Percentiles rank a stretch among this genome's conserved stretches.
Evolutionary conservation across 129 eudicot genomes (phyloP).

Genomic region (Sambucus nigra): DNA sequence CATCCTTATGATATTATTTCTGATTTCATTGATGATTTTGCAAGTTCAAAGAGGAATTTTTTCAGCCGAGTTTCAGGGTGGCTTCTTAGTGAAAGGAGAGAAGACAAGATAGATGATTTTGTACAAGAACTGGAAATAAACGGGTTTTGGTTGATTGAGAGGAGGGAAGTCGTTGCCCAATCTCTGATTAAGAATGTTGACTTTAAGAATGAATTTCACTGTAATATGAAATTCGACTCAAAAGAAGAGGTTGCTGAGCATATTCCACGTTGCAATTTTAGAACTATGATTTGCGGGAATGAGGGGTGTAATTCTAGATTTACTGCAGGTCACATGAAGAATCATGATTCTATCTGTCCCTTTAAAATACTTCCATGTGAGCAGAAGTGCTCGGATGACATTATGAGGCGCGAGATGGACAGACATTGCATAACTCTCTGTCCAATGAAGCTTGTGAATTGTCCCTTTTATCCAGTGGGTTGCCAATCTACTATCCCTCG

Average conservation of each 20-base stretch:
- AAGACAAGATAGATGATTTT: conserved; percentile 77
- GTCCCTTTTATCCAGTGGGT: conserved; percentile 70
- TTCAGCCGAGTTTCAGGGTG: conserved; percentile 71
- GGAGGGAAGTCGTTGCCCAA: conserved; percentile 59
- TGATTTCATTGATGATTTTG: conserved; percentile 59
- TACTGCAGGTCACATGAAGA: conserved; percentile 58
- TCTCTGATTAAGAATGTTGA: conserved; percentile 65
- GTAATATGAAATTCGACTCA: conserved; percentile 44
- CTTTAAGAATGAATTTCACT: conserved; percentile 59
- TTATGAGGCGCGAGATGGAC: conserved; percentile 96
- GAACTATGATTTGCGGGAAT: conserved; percentile 44
- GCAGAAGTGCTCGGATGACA: conserved; percentile 59
- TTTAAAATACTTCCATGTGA: conserved; percentile 84
- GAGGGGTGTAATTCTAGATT: conserved; percentile 72
- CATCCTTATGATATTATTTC: conserved; percentile 74
- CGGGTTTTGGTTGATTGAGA: conserved; percentile 73
- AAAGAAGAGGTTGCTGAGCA: conserved; percentile 53
- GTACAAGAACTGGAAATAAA: conserved; percentile 82
- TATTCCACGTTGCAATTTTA: conserved; percentile 44
- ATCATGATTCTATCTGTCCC: conserved; percentile 76
- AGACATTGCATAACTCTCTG: conserved; percentile 85
- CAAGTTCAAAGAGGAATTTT: conserved; percentile 48
- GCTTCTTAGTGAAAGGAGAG: conserved; percentile 78
- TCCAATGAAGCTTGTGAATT: conserved; percentile 78
- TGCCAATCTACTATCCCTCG: conserved; percentile 57